Conservation (phyloP, 1,139 yeast species). For the Zhuliangozyma parablackwelliae region DNA sequence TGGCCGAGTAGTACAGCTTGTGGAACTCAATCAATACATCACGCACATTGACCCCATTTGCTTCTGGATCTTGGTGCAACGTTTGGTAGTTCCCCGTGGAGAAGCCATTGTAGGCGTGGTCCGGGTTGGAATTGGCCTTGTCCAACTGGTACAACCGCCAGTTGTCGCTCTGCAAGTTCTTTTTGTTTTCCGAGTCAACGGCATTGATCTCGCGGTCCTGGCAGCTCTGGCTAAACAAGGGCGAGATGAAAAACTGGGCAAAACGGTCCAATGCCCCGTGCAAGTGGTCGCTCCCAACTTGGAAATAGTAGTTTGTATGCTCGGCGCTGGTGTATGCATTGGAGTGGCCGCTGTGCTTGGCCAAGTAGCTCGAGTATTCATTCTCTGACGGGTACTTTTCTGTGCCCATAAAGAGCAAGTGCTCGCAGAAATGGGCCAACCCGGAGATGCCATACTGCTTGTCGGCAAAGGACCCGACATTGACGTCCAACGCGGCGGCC, state of each 20-base stretch:
- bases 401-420: constrained; percentile 95
- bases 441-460: constrained; percentile 69
- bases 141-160: constrained; percentile 90
- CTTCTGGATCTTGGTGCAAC: constrained; percentile 51
- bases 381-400: constrained; percentile 86
- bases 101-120: constrained; percentile 71
- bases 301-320: constrained; percentile 89
- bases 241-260: constrained; percentile 85
- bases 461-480: constrained; percentile 86
- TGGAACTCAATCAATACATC: constrained; percentile 63
- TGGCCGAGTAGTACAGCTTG: constrained; percentile 60
- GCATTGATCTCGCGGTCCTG: constrained; percentile 92
- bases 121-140: constrained; percentile 63
- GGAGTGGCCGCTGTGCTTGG: constrained; percentile 61
- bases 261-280: constrained; percentile 90
- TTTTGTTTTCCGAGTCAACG: constrained; percentile 93
- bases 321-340: constrained; percentile 89
- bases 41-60: constrained; percentile 53
- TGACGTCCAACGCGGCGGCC: constrained; percentile 89
- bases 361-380: constrained; percentile 74
- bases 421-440: constrained; percentile 95
- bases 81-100: constrained; percentile 71
- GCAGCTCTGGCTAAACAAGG: constrained; percentile 75
- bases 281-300: constrained; percentile 68
- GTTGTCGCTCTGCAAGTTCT: constrained; percentile 81